Evolutionary conservation across 176 grass and related monocot species (phyloP).

Genomic region (Rhynchospora breviuscula): DNA sequence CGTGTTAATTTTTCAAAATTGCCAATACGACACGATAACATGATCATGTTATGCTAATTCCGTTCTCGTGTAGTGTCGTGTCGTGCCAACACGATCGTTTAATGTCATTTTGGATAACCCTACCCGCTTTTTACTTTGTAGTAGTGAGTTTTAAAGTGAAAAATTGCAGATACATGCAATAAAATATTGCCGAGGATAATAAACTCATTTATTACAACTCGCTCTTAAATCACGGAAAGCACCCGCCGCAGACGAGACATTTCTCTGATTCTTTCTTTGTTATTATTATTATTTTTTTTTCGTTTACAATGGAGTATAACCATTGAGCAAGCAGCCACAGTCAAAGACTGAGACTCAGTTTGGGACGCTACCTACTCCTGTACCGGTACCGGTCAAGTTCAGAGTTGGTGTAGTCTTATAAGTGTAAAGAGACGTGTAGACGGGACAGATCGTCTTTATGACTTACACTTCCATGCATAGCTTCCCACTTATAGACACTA

Average conservation of each 20-base stretch:
- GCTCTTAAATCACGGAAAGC: not conserved
- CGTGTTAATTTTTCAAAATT: too few species aligned
- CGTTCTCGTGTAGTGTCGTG: too few species aligned
- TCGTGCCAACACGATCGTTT: too few species aligned
- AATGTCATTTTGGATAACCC: too few species aligned
- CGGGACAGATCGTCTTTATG: conserved; percentile 24
- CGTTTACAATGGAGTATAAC: not conserved
- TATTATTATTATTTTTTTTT: not conserved
- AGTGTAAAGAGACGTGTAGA: conserved; percentile 22
- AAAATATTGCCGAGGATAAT: not conserved
- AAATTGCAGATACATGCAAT: not conserved
- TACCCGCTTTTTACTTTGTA: too few species aligned
- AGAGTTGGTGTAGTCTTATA: conserved; percentile 15
- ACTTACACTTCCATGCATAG: not conserved
- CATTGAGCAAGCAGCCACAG: not conserved
- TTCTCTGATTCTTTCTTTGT: not conserved
- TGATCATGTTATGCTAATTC: too few species aligned
- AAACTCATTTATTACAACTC: not conserved
- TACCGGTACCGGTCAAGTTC: conserved; percentile 13
- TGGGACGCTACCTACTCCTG: not conserved
- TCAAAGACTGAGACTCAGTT: not conserved
- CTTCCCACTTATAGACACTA: conserved; percentile 22
- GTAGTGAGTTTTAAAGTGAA: not conserved
- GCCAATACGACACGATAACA: too few species aligned
- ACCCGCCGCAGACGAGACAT: not conserved